Percentiles rank a stretch among this genome's conserved stretches.
These are phyloP conservation scores for Podospora pseudopauciseta DNA, from an alignment of 495 filamentous ascomycete genomes.

Conservation along the genomic window DNA sequence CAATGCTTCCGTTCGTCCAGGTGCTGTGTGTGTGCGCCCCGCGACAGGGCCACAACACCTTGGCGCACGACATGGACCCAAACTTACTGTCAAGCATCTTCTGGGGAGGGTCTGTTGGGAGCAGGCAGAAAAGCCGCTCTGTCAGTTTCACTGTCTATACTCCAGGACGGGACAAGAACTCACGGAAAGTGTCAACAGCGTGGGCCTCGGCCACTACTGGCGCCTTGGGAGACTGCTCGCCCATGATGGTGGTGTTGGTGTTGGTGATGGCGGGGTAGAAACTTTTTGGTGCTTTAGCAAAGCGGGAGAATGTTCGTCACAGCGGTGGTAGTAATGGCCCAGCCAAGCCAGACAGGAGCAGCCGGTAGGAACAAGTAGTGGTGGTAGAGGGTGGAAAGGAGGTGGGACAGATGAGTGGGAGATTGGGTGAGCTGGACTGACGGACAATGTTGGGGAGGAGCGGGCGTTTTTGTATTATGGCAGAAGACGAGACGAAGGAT, in stretches of 20 bases:
- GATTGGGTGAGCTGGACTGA: constrained; percentile 4
- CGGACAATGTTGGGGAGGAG: constrained; percentile 15
- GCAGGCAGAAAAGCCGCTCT: constrained; percentile 10
- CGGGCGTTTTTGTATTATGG: constrained; percentile 29
- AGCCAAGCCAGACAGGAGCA: neutral
- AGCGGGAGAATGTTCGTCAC: neutral
- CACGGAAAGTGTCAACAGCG: constrained; percentile 77
- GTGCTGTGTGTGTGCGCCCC: constrained; percentile 16
- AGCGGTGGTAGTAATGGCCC: neutral
- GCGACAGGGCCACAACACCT: constrained; percentile 18
- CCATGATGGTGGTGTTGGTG: constrained; percentile 53
- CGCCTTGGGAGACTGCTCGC: constrained; percentile 56
- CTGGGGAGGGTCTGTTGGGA: constrained; percentile 45
- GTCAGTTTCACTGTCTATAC: constrained; percentile 15
- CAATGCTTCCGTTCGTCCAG: constrained; percentile 29
- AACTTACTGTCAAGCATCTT: constrained; percentile 63
- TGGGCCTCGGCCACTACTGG: constrained; percentile 81
- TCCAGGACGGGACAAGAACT: constrained; percentile 15
- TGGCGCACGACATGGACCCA: constrained; percentile 19
- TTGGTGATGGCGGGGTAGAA: constrained; percentile 26
- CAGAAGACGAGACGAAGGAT: constrained; percentile 26
- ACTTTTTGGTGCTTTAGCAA: constrained; percentile 8
- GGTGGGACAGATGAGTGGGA: constrained; percentile 10
- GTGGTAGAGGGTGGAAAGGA: neutral
- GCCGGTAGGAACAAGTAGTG: neutral